Conservation (phyloP, 148 eudicot genomes). For the Amaranthus hypochondriacus region DNA sequence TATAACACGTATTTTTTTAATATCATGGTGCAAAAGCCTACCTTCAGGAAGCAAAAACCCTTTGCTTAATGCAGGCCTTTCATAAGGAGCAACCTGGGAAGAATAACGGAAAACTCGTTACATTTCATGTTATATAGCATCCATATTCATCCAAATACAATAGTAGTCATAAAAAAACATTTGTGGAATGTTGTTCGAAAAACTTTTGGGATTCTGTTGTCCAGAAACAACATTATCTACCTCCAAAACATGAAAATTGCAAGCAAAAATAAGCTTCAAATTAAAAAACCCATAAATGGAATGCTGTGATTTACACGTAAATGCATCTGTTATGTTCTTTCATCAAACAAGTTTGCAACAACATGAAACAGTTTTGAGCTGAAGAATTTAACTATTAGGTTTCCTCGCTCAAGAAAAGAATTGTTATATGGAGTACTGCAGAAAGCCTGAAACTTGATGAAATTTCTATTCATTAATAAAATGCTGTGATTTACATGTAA, state of each 20-base stretch:
- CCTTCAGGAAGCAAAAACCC: slow-evolving; percentile 99
- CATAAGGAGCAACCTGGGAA: slow-evolving; percentile 89
- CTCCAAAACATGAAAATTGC: background rate
- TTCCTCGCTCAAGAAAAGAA: background rate
- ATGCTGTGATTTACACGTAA: background rate
- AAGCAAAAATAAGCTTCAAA: background rate
- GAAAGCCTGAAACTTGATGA: too few species aligned
- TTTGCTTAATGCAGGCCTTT: slow-evolving; percentile 99
- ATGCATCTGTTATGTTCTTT: background rate
- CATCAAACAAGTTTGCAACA: background rate
- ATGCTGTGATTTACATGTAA: background rate
- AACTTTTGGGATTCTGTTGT: background rate
- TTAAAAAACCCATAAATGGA: background rate
- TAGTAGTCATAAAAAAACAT: background rate
- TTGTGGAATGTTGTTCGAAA: background rate
- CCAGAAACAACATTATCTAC: background rate
- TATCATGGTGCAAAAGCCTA: slow-evolving; percentile 20
- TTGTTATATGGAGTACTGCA: background rate
- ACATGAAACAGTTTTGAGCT: background rate
- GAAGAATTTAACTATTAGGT: background rate
- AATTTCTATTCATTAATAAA: background rate
- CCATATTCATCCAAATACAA: background rate
- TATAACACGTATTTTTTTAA: background rate
- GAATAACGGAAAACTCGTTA: background rate
- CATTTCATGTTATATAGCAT: background rate